Evolutionary conservation across 148 eudicot genomes (phyloP), one percentile per base, ranked within the genome.

Genomic region (Silene conica): DNA sequence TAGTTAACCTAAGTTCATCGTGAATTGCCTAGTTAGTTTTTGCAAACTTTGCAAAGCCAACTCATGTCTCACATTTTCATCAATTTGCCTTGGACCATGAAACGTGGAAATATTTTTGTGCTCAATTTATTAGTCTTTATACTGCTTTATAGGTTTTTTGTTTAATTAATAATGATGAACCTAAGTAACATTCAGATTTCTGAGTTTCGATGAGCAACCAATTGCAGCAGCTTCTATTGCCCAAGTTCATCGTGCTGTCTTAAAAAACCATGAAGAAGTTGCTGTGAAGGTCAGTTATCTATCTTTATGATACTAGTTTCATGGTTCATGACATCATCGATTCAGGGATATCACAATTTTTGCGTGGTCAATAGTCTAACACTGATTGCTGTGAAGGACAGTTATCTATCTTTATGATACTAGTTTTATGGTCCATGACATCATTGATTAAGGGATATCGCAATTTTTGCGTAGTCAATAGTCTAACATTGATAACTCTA

Each of bases 171-270:
- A 66, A 57, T 78, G 71, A 74, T 64, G 10, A 28, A 34, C 55
- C 77, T 61, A n/a, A 70, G 72, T 72, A 69, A 63, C 13, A 76
- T 73, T 60, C 86, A 93, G 98, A 67, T 94, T 94, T 80, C 45
- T 91, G 34, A 88, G 83, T 23, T 85, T 94, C 59, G 92, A 94
- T 80, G 97, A 94, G 77, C 80, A 81, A 75, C 98, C 98, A 7
- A 80, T 94, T 77, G 97, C 98, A 73, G 97, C 98, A 78, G 98
- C 97, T 68, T 94, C 98, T 50, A 91, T 94, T 82, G 95, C 95
- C 76, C 98, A 94, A 88, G 98, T 94, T 74, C 98, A 94, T 83
- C 93, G 54, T 74, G 98, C 93, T 74, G 58, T 89, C 63, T 79
- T 91, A 80, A 87, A 83, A 74, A 87, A 76, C 69, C 77, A 79